Evolutionary conservation across 768 basidiomycete genomes (phyloP).

Genomic region (Pleurotus sapidus): DNA sequence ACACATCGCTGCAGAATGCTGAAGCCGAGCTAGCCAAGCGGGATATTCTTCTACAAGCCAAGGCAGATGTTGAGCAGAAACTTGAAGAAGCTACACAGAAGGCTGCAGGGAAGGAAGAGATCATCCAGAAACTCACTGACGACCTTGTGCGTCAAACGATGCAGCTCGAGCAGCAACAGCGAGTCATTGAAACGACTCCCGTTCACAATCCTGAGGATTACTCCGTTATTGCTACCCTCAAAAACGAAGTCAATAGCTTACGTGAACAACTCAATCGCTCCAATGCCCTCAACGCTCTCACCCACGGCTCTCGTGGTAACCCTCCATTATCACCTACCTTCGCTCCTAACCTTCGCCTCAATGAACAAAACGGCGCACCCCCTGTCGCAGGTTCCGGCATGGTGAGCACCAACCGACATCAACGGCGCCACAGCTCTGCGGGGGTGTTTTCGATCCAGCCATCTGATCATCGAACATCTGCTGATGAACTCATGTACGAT

Average conservation of each 20-base stretch:
- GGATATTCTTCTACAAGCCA: conserved; percentile 71
- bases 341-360: conserved; percentile 68
- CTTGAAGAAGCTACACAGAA: conserved; percentile 76
- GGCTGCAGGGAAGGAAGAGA: conserved; percentile 78
- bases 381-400: conserved; percentile 24
- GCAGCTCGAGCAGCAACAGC: conserved; percentile 77
- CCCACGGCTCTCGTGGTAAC: conserved; percentile 66
- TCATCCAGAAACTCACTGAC: conserved; percentile 76
- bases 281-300: conserved; percentile 88
- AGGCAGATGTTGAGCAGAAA: conserved; percentile 75
- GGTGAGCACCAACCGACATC: conserved; percentile 43
- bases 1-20: conserved; percentile 62
- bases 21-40: conserved; percentile 71
- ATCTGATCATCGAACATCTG: conserved; percentile 67
- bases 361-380: conserved; percentile 40
- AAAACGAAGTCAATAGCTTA: conserved; percentile 87
- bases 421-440: conserved; percentile 84
- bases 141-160: conserved; percentile 72
- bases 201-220: conserved; percentile 75
- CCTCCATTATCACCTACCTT: conserved; percentile 85
- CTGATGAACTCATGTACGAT: conserved; percentile 74
- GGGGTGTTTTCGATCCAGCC: conserved; percentile 65
- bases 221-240: conserved; percentile 83
- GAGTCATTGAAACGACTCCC: conserved; percentile 61
- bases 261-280: conserved; percentile 95